phyloP scores from a whole-genome alignment of 2,329 filamentous ascomycete genomes.

The Aspergillus texensis region DNA sequence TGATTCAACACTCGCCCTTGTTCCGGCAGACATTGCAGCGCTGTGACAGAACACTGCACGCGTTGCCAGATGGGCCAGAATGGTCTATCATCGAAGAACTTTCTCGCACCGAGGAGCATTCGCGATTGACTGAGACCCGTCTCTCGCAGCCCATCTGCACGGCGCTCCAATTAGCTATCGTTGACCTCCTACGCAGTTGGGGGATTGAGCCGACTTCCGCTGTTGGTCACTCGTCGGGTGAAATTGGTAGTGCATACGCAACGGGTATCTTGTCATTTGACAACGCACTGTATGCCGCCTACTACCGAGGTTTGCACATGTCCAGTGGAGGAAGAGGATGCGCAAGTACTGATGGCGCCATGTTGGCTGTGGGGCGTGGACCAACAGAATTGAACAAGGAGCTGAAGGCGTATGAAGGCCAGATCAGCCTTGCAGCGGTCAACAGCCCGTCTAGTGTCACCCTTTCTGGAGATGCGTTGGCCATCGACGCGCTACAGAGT shows the following conservation, averaged over 20 bases:
- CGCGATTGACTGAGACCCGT: too few species aligned
- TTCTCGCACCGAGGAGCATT: conserved; percentile 4
- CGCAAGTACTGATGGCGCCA: conserved; percentile 19
- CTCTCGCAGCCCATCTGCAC: too few species aligned
- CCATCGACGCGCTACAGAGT: conserved; percentile 23
- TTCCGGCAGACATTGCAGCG: conserved; percentile 6
- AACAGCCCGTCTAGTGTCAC: conserved; percentile 44
- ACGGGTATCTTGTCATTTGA: conserved; percentile 15
- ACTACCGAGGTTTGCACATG: too few species aligned
- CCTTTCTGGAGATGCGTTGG: conserved; percentile 35
- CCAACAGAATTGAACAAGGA: conserved; percentile 13
- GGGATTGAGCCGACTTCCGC: conserved; percentile 16
- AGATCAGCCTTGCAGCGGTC: conserved; percentile 36
- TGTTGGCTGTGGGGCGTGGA: conserved; percentile 28
- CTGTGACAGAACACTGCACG: conserved; percentile 15
- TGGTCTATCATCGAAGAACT: conserved; percentile 17
- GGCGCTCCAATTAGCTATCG: too few species aligned
- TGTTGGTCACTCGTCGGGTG: conserved; percentile 26
- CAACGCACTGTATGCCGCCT: conserved; percentile 14
- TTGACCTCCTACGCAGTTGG: neutral
- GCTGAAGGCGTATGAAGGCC: conserved; percentile 19
- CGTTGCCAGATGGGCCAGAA: conserved; percentile 12
- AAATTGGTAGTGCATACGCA: conserved; percentile 27
- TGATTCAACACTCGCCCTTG: conserved; percentile 14
- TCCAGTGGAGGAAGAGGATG: too few species aligned